Conservation (phyloP, 202 grass and related monocot species). For the Hordeum pubiflorum region DNA sequence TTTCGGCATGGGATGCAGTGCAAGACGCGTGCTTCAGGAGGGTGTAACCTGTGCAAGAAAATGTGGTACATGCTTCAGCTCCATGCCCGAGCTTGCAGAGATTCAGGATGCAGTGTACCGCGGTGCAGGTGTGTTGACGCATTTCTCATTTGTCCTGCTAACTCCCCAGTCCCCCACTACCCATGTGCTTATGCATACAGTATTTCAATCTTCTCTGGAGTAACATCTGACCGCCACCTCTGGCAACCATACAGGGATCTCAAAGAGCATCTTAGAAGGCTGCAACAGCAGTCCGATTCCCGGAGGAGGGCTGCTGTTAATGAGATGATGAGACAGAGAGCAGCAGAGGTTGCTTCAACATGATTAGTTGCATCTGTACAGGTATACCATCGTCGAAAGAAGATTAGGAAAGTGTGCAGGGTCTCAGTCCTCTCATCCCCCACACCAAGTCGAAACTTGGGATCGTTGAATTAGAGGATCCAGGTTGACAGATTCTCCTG, state of each 20-base stretch:
- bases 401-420: conserved; percentile 41
- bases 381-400: conserved; percentile 50
- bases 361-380: conserved; percentile 52
- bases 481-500: conserved; percentile 17
- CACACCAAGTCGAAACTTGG: conserved; percentile 39
- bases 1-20: conserved; percentile 95
- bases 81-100: conserved; percentile 93
- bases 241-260: conserved; percentile 69
- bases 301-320: conserved; percentile 95
- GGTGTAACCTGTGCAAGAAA: conserved; percentile 89
- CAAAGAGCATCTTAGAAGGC: conserved; percentile 87
- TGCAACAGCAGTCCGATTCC: conserved; percentile 94
- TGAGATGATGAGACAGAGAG: conserved; percentile 99
- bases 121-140: conserved; percentile 76
- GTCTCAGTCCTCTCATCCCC: conserved; percentile 18
- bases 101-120: conserved; percentile 76
- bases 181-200: background rate
- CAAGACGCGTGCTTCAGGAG: conserved; percentile 78
- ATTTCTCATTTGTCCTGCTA: background rate
- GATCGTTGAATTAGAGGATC: conserved; percentile 40
- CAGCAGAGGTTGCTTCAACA: conserved; percentile 76
- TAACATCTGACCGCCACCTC: conserved; percentile 22
- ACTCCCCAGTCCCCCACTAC: background rate
- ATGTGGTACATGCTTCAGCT: conserved; percentile 99
- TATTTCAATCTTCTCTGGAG: background rate